A percentile compares a stretch with the other conserved stretches of the same genome.
Conservation (phyloP, 441 rosid species). For the Pelargonium myrrhifolium region DNA sequence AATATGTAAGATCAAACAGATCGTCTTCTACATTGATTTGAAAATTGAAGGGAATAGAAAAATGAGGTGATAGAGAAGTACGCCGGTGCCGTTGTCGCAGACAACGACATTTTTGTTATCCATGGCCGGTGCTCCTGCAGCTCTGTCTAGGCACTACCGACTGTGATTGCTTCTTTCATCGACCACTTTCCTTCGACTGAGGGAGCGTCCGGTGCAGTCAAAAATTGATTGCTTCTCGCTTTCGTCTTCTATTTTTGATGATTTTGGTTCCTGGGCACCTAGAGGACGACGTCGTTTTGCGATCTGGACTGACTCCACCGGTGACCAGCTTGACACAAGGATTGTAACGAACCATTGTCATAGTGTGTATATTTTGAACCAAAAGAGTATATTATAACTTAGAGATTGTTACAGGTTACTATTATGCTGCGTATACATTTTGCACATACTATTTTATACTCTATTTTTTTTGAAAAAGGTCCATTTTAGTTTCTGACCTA, state of each 20-base stretch:
- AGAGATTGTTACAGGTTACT: too few species aligned
- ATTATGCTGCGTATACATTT: too few species aligned
- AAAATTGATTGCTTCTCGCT: conserved; percentile 15
- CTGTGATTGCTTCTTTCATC: neutral
- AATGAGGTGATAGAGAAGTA: conserved; percentile 18
- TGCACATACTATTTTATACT: too few species aligned
- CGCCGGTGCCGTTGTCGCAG: conserved; percentile 97
- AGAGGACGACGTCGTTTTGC: neutral
- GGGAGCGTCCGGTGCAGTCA: conserved; percentile 20
- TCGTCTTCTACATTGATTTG: neutral
- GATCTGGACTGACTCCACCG: neutral
- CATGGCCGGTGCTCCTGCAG: conserved; percentile 33
- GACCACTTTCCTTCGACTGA: conserved; percentile 13
- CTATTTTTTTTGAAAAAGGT: too few species aligned
- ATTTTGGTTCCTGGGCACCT: neutral
- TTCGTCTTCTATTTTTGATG: neutral
- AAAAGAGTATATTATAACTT: too few species aligned
- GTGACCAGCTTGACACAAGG: too few species aligned
- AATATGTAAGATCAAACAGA: neutral
- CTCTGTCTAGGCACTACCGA: neutral
- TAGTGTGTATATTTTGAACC: too few species aligned
- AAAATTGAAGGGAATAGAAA: neutral
- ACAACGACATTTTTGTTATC: conserved; percentile 77
- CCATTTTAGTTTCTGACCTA: too few species aligned
- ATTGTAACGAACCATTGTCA: too few species aligned